phyloP scores from a whole-genome alignment of 148 eudicot species.

The Amaranthus cruentus region DNA sequence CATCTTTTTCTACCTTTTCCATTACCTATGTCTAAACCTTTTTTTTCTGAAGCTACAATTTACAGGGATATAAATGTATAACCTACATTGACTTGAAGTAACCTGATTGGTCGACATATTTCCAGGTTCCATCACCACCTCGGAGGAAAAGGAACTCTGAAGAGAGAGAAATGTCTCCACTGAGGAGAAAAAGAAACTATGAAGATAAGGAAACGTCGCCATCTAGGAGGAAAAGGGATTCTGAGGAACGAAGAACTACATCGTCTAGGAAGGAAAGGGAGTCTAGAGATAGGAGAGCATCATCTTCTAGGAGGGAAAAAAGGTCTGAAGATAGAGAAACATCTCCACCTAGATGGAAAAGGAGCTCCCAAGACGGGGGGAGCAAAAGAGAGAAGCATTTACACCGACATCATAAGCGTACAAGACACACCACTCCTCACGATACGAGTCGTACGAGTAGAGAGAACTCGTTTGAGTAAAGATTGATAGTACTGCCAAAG shows the following conservation, averaged over 20 bases:
- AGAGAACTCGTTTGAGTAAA: constrained; percentile 4
- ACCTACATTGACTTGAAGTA: background rate
- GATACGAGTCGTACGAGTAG: constrained; percentile 27
- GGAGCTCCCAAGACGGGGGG: constrained; percentile 40
- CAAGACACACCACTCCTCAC: constrained; percentile 35
- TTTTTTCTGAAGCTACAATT: background rate
- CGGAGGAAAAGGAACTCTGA: constrained; percentile 49
- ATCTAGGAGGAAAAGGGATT: constrained; percentile 49
- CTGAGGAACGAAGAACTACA: constrained; percentile 37
- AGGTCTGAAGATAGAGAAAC: constrained; percentile 10
- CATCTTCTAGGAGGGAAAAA: constrained; percentile 29
- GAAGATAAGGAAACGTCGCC: constrained; percentile 37
- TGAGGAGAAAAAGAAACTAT: constrained; percentile 48
- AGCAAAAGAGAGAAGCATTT: constrained; percentile 22
- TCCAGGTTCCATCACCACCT: constrained; percentile 78
- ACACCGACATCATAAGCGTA: constrained; percentile 27
- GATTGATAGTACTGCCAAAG: too few relatives aligned
- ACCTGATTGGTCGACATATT: constrained; percentile 1
- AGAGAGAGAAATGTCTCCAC: constrained; percentile 39
- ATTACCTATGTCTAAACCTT: background rate
- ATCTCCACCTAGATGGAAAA: constrained; percentile 59
- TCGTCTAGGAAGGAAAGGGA: background rate
- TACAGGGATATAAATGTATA: background rate
- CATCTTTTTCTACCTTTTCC: background rate
- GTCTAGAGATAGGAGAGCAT: background rate